Conservation (phyloP, 2,329 filamentous ascomycete species). For the Exophiala oligosperma region DNA sequence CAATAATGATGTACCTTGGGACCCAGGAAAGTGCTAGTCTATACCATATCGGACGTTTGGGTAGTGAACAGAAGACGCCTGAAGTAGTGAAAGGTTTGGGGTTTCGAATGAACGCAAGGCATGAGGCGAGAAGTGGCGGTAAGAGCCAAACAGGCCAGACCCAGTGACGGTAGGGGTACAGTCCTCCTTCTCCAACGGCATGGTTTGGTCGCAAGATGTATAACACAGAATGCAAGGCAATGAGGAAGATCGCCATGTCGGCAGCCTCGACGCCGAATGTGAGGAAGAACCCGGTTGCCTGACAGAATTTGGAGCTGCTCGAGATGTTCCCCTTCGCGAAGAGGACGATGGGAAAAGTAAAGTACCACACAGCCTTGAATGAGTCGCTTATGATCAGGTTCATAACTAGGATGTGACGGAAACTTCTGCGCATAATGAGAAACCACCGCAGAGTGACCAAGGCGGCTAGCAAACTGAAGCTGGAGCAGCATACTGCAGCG, state of each 20-base stretch:
- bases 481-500: slow-evolving; percentile 46
- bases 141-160: slow-evolving; percentile 60
- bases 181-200: slow-evolving; percentile 55
- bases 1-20: slow-evolving; percentile 69
- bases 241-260: slow-evolving; percentile 70
- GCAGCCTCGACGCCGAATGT: slow-evolving; percentile 63
- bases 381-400: slow-evolving; percentile 71
- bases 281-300: slow-evolving; percentile 68
- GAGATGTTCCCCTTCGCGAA: slow-evolving; percentile 54
- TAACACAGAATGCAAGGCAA: slow-evolving; percentile 70
- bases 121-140: slow-evolving; percentile 61
- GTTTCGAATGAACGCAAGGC: slow-evolving; percentile 62
- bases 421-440: slow-evolving; percentile 68
- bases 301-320: slow-evolving; percentile 60
- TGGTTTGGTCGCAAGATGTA: slow-evolving; percentile 65
- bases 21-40: slow-evolving; percentile 69
- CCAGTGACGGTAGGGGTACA: slow-evolving; percentile 65
- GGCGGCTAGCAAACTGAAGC: slow-evolving; percentile 58
- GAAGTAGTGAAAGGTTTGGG: slow-evolving; percentile 58
- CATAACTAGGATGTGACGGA: slow-evolving; percentile 75
- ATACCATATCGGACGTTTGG: slow-evolving; percentile 67
- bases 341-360: slow-evolving; percentile 63
- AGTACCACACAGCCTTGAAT: slow-evolving; percentile 67
- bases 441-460: slow-evolving; percentile 69
- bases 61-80: slow-evolving; percentile 70